Percentiles rank a stretch among this genome's conserved stretches.
Conservation (phyloP, 2,329 filamentous ascomycete species). For the Gyromitra esculenta region DNA sequence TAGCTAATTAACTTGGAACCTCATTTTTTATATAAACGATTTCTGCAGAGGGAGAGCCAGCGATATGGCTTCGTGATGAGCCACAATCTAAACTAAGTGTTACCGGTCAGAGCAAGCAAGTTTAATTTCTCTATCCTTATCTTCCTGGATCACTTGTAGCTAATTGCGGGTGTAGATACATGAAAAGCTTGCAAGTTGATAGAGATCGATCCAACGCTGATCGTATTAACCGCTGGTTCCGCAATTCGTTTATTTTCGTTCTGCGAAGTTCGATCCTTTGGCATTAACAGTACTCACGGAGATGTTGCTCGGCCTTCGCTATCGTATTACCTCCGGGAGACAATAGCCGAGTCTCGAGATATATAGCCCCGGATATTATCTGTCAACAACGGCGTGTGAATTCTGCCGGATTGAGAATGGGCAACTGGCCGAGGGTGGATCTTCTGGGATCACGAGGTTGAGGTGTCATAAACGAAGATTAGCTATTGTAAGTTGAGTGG, state of each 20-base stretch:
- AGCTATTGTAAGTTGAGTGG: slow-evolving; percentile 23
- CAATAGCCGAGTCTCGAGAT: slow-evolving; percentile 36
- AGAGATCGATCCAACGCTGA: background rate
- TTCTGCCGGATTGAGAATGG: slow-evolving; percentile 36
- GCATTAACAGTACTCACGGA: background rate
- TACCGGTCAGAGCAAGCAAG: background rate
- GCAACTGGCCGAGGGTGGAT: slow-evolving; percentile 22
- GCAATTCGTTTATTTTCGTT: background rate
- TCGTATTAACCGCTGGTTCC: background rate
- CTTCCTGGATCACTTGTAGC: background rate
- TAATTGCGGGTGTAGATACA: background rate
- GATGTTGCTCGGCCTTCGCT: slow-evolving; percentile 1
- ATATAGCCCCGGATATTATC: slow-evolving; percentile 34
- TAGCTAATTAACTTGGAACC: background rate
- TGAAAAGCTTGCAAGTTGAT: background rate
- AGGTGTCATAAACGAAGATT: slow-evolving; percentile 10
- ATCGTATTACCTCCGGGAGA: slow-evolving; percentile 15
- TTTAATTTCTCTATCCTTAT: background rate
- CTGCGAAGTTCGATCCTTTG: slow-evolving; percentile 7
- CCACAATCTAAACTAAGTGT: background rate
- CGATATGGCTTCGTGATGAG: background rate
- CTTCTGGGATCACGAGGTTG: background rate
- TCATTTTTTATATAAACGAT: slow-evolving; percentile 8
- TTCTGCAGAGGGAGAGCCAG: background rate
- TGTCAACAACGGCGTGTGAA: slow-evolving; percentile 1